Percentiles rank a stretch among this genome's conserved stretches.
Evolutionary conservation across 192 early-diverging fungal species (phyloP).

Genomic region (Phycomyces nitens): DNA sequence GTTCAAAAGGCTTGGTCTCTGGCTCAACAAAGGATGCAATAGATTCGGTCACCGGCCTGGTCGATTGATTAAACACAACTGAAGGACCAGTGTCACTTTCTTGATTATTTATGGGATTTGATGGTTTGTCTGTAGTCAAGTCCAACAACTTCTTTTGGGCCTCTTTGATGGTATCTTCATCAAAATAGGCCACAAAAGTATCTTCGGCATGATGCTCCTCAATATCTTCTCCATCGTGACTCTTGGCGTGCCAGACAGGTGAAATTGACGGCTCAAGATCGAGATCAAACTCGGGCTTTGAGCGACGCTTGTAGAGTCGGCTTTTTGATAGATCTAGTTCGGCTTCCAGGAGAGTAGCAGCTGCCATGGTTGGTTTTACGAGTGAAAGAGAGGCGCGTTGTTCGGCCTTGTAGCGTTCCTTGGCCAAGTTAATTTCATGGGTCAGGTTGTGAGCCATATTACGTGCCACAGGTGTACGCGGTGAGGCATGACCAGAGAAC

Average conservation of each 20-base stretch:
- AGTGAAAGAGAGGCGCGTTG: conserved; percentile 7
- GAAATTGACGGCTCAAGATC: too few species aligned
- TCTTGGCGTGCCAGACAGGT: too few species aligned
- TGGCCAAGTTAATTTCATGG: conserved; percentile 10
- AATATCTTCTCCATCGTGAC: not conserved
- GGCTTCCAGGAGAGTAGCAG: conserved; percentile 14
- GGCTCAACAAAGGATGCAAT: too few species aligned
- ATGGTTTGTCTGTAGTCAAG: not conserved
- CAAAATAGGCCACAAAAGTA: conserved; percentile 5
- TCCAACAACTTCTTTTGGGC: conserved; percentile 1
- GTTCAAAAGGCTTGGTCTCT: too few species aligned
- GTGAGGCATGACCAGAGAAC: conserved; percentile 7
- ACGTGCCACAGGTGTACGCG: conserved; percentile 14
- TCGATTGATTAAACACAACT: too few species aligned
- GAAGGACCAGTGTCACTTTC: not conserved
- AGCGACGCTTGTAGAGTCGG: not conserved
- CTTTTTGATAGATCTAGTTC: conserved; percentile 24
- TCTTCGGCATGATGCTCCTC: not conserved
- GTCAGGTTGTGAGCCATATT: not conserved
- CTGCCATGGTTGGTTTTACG: conserved; percentile 6
- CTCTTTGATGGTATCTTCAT: not conserved
- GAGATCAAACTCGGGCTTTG: too few species aligned
- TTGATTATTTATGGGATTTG: not conserved
- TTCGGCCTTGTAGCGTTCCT: conserved; percentile 12
- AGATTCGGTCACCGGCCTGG: too few species aligned